Conservation (phyloP, 768 basidiomycete genomes). For the Strobilomyces echinocephalus region DNA sequence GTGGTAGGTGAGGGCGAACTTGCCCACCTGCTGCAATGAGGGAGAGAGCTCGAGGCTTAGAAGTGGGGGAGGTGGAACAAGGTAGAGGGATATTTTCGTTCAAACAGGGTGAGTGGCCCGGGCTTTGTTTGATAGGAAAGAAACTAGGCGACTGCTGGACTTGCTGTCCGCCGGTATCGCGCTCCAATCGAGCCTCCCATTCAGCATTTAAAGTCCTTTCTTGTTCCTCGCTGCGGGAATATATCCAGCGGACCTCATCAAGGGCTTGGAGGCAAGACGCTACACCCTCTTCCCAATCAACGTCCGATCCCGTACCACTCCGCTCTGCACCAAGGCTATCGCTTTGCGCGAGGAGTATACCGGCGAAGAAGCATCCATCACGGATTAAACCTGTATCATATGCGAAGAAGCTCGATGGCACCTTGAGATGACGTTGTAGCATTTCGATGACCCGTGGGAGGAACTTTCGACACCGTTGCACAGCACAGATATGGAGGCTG, state of each 20-base stretch:
- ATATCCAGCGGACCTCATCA: constrained; percentile 79
- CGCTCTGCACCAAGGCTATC: constrained; percentile 33
- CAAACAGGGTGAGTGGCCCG: constrained; percentile 27
- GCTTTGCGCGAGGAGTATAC: constrained; percentile 62
- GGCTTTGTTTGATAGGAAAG: constrained; percentile 24
- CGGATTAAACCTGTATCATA: constrained; percentile 85
- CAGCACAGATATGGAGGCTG: constrained; percentile 46
- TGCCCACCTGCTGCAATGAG: constrained; percentile 32
- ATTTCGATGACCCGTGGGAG: constrained; percentile 50
- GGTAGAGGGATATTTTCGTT: constrained; percentile 19
- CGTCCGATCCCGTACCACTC: constrained; percentile 22
- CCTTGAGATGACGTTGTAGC: constrained; percentile 45
- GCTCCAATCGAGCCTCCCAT: constrained; percentile 38
- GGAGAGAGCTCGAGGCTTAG: constrained; percentile 23
- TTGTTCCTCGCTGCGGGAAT: constrained; percentile 68
- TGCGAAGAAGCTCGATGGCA: constrained; percentile 55
- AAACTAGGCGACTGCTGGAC: constrained; percentile 20
- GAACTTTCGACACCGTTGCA: constrained; percentile 42
- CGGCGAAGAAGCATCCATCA: constrained; percentile 89
- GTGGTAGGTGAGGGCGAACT: constrained; percentile 46
- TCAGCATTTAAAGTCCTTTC: constrained; percentile 53
- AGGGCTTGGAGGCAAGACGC: constrained; percentile 66
- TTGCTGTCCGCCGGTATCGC: constrained; percentile 29
- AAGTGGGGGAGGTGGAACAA: background rate
- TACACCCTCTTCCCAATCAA: constrained; percentile 31